Evolutionary conservation across 2,329 filamentous ascomycete species (phyloP).

Genomic region (Botryotinia calthae): DNA sequence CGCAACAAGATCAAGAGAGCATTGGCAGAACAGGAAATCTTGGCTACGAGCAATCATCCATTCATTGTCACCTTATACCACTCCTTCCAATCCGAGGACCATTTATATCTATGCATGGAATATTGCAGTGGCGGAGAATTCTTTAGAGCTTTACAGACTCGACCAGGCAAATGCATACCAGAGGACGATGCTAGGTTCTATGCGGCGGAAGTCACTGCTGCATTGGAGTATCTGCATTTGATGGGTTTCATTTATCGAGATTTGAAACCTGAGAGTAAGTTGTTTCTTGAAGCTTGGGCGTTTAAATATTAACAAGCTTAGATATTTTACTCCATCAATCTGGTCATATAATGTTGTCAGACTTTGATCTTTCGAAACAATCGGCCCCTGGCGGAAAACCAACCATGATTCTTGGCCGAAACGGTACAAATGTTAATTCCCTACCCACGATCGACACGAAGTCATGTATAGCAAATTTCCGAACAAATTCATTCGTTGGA

Average conservation of each 20-base stretch:
- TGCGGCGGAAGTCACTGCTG: constrained; percentile 93
- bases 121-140: constrained; percentile 99
- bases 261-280: constrained; percentile 91
- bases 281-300: constrained; percentile 19
- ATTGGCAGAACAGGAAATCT: constrained; percentile 93
- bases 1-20: constrained; percentile 99
- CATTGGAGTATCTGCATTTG: constrained; percentile 91
- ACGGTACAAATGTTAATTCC: constrained; percentile 79
- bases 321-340: constrained; percentile 97
- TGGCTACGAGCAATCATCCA: constrained; percentile 97
- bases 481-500: constrained; percentile 96
- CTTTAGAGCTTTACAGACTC: constrained; percentile 92
- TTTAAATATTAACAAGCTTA: constrained; percentile 47
- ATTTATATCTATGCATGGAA: constrained; percentile 99
- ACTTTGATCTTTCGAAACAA: constrained; percentile 98
- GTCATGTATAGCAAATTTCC: constrained; percentile 96
- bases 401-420: constrained; percentile 89
- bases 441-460: constrained; percentile 97
- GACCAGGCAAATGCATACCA: constrained; percentile 93
- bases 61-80: constrained; percentile 99
- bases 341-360: constrained; percentile 99
- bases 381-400: constrained; percentile 93
- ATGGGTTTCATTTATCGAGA: constrained; percentile 99
- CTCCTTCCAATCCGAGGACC: constrained; percentile 98
- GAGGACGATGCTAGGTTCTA: constrained; percentile 98